These are phyloP conservation scores for Mortierella sp. DNA, from an alignment of 371 early-diverging fungal species.

Conservation along the genomic window DNA sequence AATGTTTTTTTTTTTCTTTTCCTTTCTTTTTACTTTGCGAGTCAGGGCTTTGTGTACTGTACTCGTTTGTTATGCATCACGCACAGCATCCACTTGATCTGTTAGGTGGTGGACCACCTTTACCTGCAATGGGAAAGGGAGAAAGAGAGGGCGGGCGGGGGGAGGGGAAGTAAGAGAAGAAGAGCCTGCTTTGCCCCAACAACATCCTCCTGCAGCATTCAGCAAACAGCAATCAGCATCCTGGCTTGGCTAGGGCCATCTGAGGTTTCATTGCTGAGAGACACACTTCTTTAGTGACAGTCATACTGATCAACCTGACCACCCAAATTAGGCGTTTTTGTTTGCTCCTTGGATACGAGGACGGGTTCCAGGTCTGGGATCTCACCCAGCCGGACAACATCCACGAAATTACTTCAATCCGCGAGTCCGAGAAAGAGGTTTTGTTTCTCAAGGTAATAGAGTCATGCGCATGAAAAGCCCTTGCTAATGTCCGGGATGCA, in stretches of 20 bases:
- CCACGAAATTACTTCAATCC: conserved; percentile 76
- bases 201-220: not conserved
- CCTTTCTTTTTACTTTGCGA: too few species aligned
- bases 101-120: too few species aligned
- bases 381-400: conserved; percentile 75
- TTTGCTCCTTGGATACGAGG: conserved; percentile 77
- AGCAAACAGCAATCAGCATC: not conserved
- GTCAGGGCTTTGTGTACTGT: too few species aligned
- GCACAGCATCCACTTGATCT: not conserved
- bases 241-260: not conserved
- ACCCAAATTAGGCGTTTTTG: conserved; percentile 55
- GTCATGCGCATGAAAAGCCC: not conserved
- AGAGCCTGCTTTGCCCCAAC: not conserved
- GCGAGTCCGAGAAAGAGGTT: conserved; percentile 60
- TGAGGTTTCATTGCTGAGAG: not conserved
- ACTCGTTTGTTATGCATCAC: too few species aligned
- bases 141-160: too few species aligned
- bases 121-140: too few species aligned
- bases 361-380: conserved; percentile 89
- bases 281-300: not conserved
- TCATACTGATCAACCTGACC: not conserved
- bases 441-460: conserved; percentile 58
- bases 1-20: too few species aligned
- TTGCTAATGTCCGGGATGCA: too few species aligned
- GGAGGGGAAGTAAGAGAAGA: too few species aligned